Conservation (phyloP, 257 asterid genomes). For the Solanum lycopersicoides region DNA sequence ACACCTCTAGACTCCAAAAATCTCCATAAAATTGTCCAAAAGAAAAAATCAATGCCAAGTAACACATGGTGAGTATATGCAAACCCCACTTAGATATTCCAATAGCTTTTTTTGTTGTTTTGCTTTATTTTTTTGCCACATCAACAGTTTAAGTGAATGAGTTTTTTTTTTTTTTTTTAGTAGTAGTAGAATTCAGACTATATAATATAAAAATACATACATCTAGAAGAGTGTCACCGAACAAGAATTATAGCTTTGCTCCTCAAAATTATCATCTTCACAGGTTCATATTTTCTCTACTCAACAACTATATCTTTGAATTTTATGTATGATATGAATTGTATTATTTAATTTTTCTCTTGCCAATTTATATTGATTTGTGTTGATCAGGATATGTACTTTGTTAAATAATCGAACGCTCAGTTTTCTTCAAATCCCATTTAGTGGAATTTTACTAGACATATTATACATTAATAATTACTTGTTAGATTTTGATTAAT, state of each 20-base stretch:
- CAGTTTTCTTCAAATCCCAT: rapidly evolving
- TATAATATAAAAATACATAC: background rate
- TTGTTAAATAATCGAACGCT: background rate
- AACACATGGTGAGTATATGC: too few relatives aligned
- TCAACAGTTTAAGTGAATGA: background rate
- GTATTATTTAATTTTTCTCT: background rate
- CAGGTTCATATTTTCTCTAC: background rate
- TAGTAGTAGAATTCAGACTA: background rate
- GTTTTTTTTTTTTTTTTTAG: background rate
- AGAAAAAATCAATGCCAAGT: too few relatives aligned
- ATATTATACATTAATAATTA: background rate
- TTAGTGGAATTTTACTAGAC: rapidly evolving
- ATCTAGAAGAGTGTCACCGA: background rate
- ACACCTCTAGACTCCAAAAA: too few relatives aligned
- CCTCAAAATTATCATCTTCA: background rate
- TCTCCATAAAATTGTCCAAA: too few relatives aligned
- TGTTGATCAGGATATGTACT: background rate
- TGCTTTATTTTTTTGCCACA: background rate
- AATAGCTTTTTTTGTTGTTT: background rate
- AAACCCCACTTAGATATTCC: too few relatives aligned
- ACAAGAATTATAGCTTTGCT: background rate
- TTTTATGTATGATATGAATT: background rate
- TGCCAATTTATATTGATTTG: background rate
- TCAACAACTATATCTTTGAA: background rate
- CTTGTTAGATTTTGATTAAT: background rate